Conservation (phyloP, 83 land plant species). For the Thuja plicata region DNA sequence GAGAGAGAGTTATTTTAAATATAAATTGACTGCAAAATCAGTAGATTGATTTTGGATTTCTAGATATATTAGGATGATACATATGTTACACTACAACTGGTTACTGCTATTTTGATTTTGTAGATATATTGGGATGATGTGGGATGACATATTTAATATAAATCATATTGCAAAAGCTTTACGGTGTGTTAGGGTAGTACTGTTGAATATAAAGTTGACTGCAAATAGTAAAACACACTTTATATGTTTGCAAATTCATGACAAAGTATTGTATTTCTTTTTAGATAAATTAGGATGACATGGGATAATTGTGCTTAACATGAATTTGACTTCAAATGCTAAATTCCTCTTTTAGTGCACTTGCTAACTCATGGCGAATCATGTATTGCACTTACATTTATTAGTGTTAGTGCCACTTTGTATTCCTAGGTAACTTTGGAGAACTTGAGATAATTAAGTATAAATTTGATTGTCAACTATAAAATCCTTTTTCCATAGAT, state of each 20-base stretch:
- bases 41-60: not conserved
- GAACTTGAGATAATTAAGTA: not conserved
- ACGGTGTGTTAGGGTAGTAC: no score
- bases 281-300: not conserved
- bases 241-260: no score
- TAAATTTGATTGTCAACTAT: not conserved
- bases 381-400: not conserved
- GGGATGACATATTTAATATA: no score
- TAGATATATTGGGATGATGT: not conserved
- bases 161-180: no score
- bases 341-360: not conserved
- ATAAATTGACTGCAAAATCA: not conserved
- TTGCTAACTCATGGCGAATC: not conserved
- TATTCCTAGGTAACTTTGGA: no score
- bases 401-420: not conserved
- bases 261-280: no score
- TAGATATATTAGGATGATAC: not conserved
- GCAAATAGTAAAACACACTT: no score
- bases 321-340: not conserved
- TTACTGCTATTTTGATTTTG: not conserved
- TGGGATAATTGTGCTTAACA: not conserved
- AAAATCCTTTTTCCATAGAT: not conserved
- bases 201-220: no score
- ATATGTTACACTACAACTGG: not conserved
- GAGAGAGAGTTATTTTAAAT: not conserved